Percentiles rank a stretch among this genome's conserved stretches.
These are phyloP conservation scores for Mortierella polycephala DNA, from an alignment of 371 early-diverging fungal species.

Conservation along the genomic window DNA sequence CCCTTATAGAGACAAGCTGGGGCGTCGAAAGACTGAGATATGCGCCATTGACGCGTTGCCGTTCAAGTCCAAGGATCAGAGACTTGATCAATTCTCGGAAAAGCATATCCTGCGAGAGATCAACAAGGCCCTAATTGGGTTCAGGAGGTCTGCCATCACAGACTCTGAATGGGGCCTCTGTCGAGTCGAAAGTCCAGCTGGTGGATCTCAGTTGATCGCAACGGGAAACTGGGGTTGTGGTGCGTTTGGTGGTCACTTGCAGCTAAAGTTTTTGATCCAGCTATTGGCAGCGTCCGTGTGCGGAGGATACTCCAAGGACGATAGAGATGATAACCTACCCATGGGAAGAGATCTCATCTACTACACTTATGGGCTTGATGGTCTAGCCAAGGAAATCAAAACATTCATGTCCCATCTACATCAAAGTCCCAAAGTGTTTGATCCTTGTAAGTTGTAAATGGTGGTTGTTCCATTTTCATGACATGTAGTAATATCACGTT, in stretches of 20 bases:
- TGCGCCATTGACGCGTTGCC: slow-evolving; percentile 50
- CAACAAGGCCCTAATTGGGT: slow-evolving; percentile 45
- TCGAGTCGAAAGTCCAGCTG: slow-evolving; percentile 13
- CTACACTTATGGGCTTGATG: slow-evolving; percentile 45
- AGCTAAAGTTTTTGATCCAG: slow-evolving; percentile 66
- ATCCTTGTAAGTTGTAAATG: slow-evolving; percentile 25
- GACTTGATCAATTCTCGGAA: slow-evolving; percentile 31
- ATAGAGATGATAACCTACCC: slow-evolving; percentile 4
- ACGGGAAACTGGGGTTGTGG: slow-evolving; percentile 66
- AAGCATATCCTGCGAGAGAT: slow-evolving; percentile 29
- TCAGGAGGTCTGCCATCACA: slow-evolving; percentile 39
- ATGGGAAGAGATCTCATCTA: slow-evolving; percentile 37
- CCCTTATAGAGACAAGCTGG: slow-evolving; percentile 25
- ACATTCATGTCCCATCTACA: slow-evolving; percentile 26
- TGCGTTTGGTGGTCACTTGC: slow-evolving; percentile 66
- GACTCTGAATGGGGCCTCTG: slow-evolving; percentile 43
- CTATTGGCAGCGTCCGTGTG: slow-evolving; percentile 57
- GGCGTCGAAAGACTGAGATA: slow-evolving; percentile 48
- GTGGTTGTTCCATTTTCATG: not conserved
- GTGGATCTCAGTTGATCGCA: slow-evolving; percentile 21
- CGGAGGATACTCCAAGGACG: slow-evolving; percentile 20
- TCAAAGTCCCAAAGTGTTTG: not conserved
- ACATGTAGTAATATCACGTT: not conserved
- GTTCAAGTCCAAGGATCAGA: slow-evolving; percentile 17
- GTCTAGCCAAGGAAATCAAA: slow-evolving; percentile 17